Base-by-base conservation (phyloP, 345 rosid genomes). In the Erodium maritimum region DNA sequence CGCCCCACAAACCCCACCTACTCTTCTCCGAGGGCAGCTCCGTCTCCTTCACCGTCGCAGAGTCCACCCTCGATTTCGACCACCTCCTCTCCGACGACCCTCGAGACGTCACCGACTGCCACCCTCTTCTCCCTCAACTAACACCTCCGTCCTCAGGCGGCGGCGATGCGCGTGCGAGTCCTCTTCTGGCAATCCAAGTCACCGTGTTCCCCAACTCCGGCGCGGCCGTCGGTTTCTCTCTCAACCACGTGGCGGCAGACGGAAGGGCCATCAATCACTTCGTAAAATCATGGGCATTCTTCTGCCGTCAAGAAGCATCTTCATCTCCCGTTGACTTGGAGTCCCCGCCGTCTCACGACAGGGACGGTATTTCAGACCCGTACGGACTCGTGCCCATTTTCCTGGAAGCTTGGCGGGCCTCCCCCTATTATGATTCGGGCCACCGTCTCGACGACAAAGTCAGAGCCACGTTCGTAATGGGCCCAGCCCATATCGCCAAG, bases 241-340 rank as follows among this genome's bases (percentile, higher is more conserved):
- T 54, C 19, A 14, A 1, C 55, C 79, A 81, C 58, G 71, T 50
- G 25, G 75, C 37, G 8, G 75, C 63, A 1, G 83, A 81, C 52
- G 83, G 86, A 22, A 67, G 50, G 56, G 50, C 75, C 0, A 23
- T 78, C 55, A 61, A 20, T 37, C 71, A 69, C 54, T 81, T 81
- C 74, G 56, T 78, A 67, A 78, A 66, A 51, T 67, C 66, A 1
- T 81, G 86, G 86, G 72, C 71, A 0, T 57, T 67, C 2, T 11
- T 66, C 29, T 46, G 59, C 19, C 65, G 52, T 21, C 24, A 5
- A 19, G 52, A 2, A 60, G 23, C n/a, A 16, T 13, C 4, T n/a
- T n/a, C n/a, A n/a, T n/a, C n/a, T n/a, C n/a, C n/a, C n/a, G n/a
- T n/a, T 19, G 54, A 59, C 4, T 29, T 29, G 34, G 8, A 3